phyloP scores from a whole-genome alignment of 495 filamentous ascomycete genomes.

The Penicillium manginii region DNA sequence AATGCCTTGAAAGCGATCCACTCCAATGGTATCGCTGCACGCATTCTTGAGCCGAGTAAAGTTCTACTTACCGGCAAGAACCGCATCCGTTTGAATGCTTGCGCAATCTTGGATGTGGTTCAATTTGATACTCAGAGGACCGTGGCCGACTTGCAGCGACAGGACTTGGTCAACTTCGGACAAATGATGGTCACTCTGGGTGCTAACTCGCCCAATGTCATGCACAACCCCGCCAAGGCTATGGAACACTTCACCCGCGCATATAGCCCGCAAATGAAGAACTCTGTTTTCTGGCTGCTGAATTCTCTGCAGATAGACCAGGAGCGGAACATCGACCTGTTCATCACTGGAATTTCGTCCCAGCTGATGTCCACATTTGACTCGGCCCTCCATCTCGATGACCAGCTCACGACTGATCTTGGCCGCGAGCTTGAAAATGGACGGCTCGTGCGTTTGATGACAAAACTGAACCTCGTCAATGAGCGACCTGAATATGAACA shows the following conservation, averaged over 20 bases:
- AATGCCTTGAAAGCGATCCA: slow-evolving; percentile 88
- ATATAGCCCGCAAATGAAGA: slow-evolving; percentile 75
- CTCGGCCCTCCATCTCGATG: slow-evolving; percentile 71
- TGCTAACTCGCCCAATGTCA: slow-evolving; percentile 59
- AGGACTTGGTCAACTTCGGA: slow-evolving; percentile 87
- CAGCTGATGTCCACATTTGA: slow-evolving; percentile 75
- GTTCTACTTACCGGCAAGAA: slow-evolving; percentile 71
- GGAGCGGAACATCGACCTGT: slow-evolving; percentile 73
- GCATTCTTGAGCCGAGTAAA: slow-evolving; percentile 82
- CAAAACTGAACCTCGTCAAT: slow-evolving; percentile 82
- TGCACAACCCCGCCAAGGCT: slow-evolving; percentile 60
- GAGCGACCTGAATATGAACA: slow-evolving; percentile 85
- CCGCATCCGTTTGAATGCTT: slow-evolving; percentile 86
- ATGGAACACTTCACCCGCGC: slow-evolving; percentile 72
- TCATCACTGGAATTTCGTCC: slow-evolving; percentile 73
- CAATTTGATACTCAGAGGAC: slow-evolving; percentile 69
- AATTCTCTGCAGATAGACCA: slow-evolving; percentile 51
- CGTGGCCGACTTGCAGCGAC: slow-evolving; percentile 76
- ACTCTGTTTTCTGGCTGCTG: slow-evolving; percentile 77
- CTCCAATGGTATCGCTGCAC: slow-evolving; percentile 74
- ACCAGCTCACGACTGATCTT: slow-evolving; percentile 71
- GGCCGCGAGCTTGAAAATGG: slow-evolving; percentile 87
- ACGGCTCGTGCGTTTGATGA: slow-evolving; percentile 78
- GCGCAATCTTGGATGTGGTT: slow-evolving; percentile 84
- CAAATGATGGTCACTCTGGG: slow-evolving; percentile 79